A percentile compares a stretch with the other conserved stretches of the same genome.
Evolutionary conservation across 371 early-diverging fungal genomes (phyloP).

Genomic region (Blakeslea trispora): DNA sequence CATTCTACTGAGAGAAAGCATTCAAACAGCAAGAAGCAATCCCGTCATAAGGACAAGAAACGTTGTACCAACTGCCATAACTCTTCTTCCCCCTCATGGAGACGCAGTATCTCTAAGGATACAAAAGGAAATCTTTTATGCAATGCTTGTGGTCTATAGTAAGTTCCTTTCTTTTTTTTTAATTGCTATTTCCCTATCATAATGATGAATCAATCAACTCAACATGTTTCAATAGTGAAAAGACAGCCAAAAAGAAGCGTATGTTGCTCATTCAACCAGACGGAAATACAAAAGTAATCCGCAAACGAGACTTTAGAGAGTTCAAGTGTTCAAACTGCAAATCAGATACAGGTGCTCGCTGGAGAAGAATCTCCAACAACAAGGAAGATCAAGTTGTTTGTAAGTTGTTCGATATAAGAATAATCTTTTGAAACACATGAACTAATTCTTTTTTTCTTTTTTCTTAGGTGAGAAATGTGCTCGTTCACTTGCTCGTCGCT

Average conservation of each 20-base stretch:
- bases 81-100: constrained; percentile 93
- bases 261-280: constrained; percentile 20
- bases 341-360: constrained; percentile 22
- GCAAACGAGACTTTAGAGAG: constrained; percentile 16
- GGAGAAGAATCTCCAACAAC: constrained; percentile 8
- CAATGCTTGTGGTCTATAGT: constrained; percentile 97
- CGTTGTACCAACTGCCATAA: constrained; percentile 86
- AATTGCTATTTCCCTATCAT: constrained; percentile 2
- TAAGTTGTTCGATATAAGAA: not conserved
- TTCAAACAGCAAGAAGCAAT: not conserved
- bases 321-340: constrained; percentile 13
- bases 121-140: constrained; percentile 67
- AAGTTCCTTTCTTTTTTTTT: constrained; percentile 40
- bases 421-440: not conserved
- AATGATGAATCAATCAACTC: not conserved
- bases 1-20: not conserved
- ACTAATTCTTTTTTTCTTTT: not conserved
- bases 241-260: constrained; percentile 20
- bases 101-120: constrained; percentile 71
- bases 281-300: constrained; percentile 18
- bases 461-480: not conserved
- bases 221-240: constrained; percentile 11
- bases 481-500: not conserved
- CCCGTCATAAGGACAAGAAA: constrained; percentile 19
- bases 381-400: not conserved